phyloP scores from a whole-genome alignment of 1,139 yeast species.

The Pichia sp. region DNA sequence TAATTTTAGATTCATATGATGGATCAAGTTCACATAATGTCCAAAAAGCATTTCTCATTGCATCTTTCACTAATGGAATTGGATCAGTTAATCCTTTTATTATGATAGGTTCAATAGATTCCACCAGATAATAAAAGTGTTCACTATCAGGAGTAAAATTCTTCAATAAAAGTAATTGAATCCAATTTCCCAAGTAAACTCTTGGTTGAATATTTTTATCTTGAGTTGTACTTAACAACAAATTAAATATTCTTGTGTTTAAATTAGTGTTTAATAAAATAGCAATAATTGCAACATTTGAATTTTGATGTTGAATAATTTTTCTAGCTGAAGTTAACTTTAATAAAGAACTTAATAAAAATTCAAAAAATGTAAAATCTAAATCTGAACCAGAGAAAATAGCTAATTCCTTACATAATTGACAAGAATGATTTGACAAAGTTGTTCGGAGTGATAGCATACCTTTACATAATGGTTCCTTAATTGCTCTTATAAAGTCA shows the following conservation, averaged over 20 bases:
- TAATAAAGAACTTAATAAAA: slow-evolving; percentile 49
- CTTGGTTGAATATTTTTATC: slow-evolving; percentile 74
- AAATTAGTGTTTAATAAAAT: slow-evolving; percentile 53
- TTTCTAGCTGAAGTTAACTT: slow-evolving; percentile 72
- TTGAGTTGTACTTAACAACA: slow-evolving; percentile 45
- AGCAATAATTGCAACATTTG: slow-evolving; percentile 60
- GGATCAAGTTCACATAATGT: slow-evolving; percentile 48
- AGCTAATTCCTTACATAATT: slow-evolving; percentile 68
- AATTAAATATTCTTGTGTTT: slow-evolving; percentile 46
- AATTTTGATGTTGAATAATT: slow-evolving; percentile 69
- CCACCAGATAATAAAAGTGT: slow-evolving; percentile 34
- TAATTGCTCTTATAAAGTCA: slow-evolving; percentile 33
- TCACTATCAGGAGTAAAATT: slow-evolving; percentile 37
- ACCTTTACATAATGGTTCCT: slow-evolving; percentile 66
- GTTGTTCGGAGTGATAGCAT: slow-evolving; percentile 77
- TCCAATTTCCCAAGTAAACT: slow-evolving; percentile 63
- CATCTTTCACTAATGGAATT: slow-evolving; percentile 71
- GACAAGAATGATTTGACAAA: slow-evolving; percentile 68
- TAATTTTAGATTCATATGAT: slow-evolving; percentile 33
- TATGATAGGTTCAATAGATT: slow-evolving; percentile 47
- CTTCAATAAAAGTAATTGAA: slow-evolving; percentile 54
- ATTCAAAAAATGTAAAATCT: slow-evolving; percentile 57
- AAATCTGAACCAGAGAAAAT: slow-evolving; percentile 42
- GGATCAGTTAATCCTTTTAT: slow-evolving; percentile 69
- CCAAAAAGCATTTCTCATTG: slow-evolving; percentile 75